These are phyloP conservation scores for Mycena indigotica DNA, from an alignment of 768 basidiomycete genomes.

Conservation along the genomic window DNA sequence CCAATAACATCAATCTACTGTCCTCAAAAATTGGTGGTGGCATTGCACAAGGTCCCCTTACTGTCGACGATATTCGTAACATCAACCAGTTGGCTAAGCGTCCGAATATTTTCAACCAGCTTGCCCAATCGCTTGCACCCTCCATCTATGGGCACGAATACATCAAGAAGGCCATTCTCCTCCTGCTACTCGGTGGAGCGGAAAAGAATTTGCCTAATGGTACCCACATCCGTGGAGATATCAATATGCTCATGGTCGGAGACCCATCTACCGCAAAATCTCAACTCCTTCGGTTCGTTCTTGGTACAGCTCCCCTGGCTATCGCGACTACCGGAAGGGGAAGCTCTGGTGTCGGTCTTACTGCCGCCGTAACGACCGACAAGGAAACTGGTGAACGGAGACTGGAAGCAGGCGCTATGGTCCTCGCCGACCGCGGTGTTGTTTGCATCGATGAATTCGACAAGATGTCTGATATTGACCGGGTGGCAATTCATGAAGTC, in stretches of 20 bases:
- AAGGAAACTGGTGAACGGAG: conserved; percentile 96
- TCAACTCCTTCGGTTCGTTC: conserved; percentile 92
- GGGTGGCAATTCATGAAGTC: conserved; percentile 99
- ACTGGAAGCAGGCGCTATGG: conserved; percentile 99
- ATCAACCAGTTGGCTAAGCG: conserved; percentile 94
- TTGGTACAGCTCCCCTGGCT: conserved; percentile 93
- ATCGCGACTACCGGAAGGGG: conserved; percentile 98
- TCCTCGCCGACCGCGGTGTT: conserved; percentile 96
- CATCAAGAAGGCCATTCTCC: conserved; percentile 91
- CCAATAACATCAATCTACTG: conserved; percentile 92
- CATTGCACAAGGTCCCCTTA: conserved; percentile 88
- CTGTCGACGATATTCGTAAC: conserved; percentile 90
- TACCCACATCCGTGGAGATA: conserved; percentile 98
- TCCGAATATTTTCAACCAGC: conserved; percentile 80
- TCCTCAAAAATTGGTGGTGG: conserved; percentile 95
- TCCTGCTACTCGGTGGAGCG: conserved; percentile 92
- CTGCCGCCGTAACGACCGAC: conserved; percentile 97
- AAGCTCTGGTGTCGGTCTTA: conserved; percentile 98
- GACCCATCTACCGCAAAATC: conserved; percentile 99
- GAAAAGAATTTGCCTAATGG: conserved; percentile 98
- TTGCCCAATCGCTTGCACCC: conserved; percentile 94
- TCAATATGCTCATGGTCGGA: conserved; percentile 99
- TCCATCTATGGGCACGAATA: conserved; percentile 96
- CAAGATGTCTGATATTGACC: conserved; percentile 99
- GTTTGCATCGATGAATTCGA: conserved; percentile 99